These are phyloP conservation scores for Quercus wislizeni DNA, from an alignment of 306 rosid genomes.

Conservation along the genomic window DNA sequence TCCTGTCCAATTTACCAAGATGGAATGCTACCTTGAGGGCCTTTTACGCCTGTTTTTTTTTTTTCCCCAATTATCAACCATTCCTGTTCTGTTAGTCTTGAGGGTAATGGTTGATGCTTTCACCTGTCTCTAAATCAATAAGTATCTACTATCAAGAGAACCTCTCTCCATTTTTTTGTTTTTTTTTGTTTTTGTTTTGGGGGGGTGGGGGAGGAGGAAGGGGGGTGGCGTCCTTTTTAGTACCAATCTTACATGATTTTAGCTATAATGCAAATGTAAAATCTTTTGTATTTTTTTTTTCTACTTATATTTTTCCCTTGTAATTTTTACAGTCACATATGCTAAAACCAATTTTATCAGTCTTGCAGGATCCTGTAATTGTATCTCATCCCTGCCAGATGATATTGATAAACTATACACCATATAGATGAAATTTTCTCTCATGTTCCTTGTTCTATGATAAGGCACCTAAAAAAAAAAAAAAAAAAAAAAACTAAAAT, in stretches of 20 bases:
- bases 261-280: neutral
- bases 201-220: too few species aligned
- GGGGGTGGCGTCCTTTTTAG: neutral
- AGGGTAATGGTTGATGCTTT: neutral
- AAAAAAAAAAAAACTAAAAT: too few species aligned
- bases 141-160: neutral
- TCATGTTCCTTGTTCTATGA: too few species aligned
- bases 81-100: neutral
- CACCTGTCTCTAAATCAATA: neutral
- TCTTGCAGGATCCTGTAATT: neutral
- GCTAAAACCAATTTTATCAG: neutral
- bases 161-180: neutral
- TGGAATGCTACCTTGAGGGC: slow-evolving; percentile 17
- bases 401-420: neutral
- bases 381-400: neutral
- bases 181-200: neutral
- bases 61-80: neutral
- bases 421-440: too few species aligned
- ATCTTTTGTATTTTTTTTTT: neutral
- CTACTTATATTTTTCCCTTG: neutral
- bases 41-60: neutral
- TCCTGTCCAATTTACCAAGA: slow-evolving; percentile 19
- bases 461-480: too few species aligned
- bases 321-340: neutral
- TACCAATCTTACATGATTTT: neutral